Base-by-base conservation (phyloP, 164 flowering plant species). In the Tinospora cordifolia region DNA sequence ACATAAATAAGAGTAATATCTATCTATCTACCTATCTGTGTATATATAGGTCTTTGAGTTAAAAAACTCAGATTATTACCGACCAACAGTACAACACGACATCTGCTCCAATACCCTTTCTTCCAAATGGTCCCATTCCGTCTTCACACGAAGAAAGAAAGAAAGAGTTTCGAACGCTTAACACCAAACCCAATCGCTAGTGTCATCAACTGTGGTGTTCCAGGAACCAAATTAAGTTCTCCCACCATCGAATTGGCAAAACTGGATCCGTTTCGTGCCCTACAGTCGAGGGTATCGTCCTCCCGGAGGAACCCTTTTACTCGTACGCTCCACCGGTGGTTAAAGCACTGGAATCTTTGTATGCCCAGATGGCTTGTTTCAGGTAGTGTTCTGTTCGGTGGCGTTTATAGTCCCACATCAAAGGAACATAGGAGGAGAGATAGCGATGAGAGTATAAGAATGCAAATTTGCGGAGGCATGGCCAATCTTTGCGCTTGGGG, bases 251-350 rank as follows among this genome's bases (percentile, higher is more conserved):
- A n/a, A n/a, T n/a, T n/a, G n/a, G n/a, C n/a, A n/a, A 30, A 30
- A 30, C 36, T 26, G 84, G 81, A 38, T 81, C 84, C 82, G 80
- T 79, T 67, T 81, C 81, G 66, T 74, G n/a, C 84, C 60, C 82
- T 81, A 74, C 80, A 81, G 63, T 81, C 84, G 49, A 79, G 68
- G 44, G 84, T 81, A 75, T 83, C 86, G 74, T 81, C 86, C 64
- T 83, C 84, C 30, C 82, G 83, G 9, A 79, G 76, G 62, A 82
- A 79, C 51, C 83, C 83, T 26, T 81, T 82, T 24, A 72, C 83
- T 26, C 79, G 82, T 24, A 72, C 74, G 62, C 79, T 63, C 84
- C 82, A 83, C n/a, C n/a, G n/a, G n/a, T n/a, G n/a, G n/a, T n/a
- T n/a, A n/a, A n/a, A n/a, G n/a, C n/a, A n/a, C n/a, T n/a, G n/a